phyloP scores from a whole-genome alignment of 2,329 filamentous ascomycete species.

The Ophiostoma fasciatum region DNA sequence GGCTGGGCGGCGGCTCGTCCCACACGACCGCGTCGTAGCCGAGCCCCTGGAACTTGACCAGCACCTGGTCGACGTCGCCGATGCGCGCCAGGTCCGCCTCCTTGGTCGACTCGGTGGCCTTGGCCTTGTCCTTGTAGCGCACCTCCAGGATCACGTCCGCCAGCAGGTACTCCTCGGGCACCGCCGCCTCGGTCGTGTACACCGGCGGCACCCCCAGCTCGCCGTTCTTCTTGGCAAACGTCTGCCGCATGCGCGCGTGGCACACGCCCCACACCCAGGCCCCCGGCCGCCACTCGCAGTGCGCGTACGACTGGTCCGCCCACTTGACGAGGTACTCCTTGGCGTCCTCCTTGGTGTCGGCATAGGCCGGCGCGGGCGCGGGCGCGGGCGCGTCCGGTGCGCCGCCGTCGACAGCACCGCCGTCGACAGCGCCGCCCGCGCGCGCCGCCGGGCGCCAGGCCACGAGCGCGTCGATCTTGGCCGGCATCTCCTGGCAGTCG shows the following conservation, averaged over 20 bases:
- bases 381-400: too few relatives aligned
- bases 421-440: slow-evolving; percentile 38
- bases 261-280: slow-evolving; percentile 73
- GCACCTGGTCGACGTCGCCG: slow-evolving; percentile 54
- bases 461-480: slow-evolving; percentile 63
- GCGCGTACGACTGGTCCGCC: slow-evolving; percentile 65
- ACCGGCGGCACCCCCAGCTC: slow-evolving; percentile 46
- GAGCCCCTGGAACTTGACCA: slow-evolving; percentile 86
- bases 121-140: slow-evolving; percentile 32
- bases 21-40: slow-evolving; percentile 83
- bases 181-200: slow-evolving; percentile 59
- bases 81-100: slow-evolving; percentile 55
- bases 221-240: slow-evolving; percentile 60
- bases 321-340: slow-evolving; percentile 91
- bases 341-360: slow-evolving; percentile 53
- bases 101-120: slow-evolving; percentile 27
- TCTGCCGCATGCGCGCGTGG: slow-evolving; percentile 46
- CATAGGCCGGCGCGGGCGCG: slow-evolving; percentile 39
- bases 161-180: slow-evolving; percentile 74
- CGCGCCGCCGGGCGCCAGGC: slow-evolving; percentile 65
- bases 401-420: too few relatives aligned
- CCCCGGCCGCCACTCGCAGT: slow-evolving; percentile 76
- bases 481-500: slow-evolving; percentile 48
- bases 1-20: slow-evolving; percentile 65
- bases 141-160: slow-evolving; percentile 83